phyloP scores from a whole-genome alignment of 2,329 filamentous ascomycete species.

The Pseudocercospora crystallina region DNA sequence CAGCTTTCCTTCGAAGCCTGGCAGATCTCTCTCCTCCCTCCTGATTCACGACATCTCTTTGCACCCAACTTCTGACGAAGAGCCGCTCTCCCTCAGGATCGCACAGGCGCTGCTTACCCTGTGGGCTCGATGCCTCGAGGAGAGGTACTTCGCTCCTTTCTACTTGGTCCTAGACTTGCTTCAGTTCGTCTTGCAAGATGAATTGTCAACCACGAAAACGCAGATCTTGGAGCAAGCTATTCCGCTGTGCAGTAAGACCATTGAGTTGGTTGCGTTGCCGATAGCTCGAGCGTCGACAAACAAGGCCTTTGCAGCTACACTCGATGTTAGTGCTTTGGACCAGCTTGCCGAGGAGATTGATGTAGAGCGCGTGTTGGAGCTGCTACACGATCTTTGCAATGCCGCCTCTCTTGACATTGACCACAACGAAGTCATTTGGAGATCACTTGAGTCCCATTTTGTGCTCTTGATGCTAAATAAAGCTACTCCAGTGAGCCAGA shows the following conservation, averaged over 20 bases:
- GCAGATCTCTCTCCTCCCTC: slow-evolving; percentile 63
- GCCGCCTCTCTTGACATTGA: slow-evolving; percentile 49
- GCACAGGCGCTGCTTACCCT: slow-evolving; percentile 63
- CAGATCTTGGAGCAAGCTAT: slow-evolving; percentile 59
- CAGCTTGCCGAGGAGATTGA: slow-evolving; percentile 60
- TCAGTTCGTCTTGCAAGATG: slow-evolving; percentile 62
- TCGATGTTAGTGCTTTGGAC: slow-evolving; percentile 36
- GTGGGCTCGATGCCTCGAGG: slow-evolving; percentile 67
- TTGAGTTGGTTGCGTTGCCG: slow-evolving; percentile 57
- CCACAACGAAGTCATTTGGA: slow-evolving; percentile 61
- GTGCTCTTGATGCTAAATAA: slow-evolving; percentile 66
- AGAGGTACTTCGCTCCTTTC: slow-evolving; percentile 63
- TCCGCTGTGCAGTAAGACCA: slow-evolving; percentile 44
- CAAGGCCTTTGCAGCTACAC: slow-evolving; percentile 24
- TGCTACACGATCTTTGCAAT: slow-evolving; percentile 64
- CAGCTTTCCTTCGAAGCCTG: slow-evolving; percentile 63
- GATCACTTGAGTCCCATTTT: slow-evolving; percentile 63
- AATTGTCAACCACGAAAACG: slow-evolving; percentile 60
- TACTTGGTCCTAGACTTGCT: slow-evolving; percentile 65
- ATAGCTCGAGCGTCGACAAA: slow-evolving; percentile 39
- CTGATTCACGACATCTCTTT: slow-evolving; percentile 67
- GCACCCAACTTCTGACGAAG: slow-evolving; percentile 49
- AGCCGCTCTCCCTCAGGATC: slow-evolving; percentile 62
- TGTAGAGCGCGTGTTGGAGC: slow-evolving; percentile 61
- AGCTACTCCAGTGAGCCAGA: slow-evolving; percentile 64